These are phyloP conservation scores for Phytophthora pistaciae DNA, from an alignment of 352 stramenopile species.

Conservation along the genomic window DNA sequence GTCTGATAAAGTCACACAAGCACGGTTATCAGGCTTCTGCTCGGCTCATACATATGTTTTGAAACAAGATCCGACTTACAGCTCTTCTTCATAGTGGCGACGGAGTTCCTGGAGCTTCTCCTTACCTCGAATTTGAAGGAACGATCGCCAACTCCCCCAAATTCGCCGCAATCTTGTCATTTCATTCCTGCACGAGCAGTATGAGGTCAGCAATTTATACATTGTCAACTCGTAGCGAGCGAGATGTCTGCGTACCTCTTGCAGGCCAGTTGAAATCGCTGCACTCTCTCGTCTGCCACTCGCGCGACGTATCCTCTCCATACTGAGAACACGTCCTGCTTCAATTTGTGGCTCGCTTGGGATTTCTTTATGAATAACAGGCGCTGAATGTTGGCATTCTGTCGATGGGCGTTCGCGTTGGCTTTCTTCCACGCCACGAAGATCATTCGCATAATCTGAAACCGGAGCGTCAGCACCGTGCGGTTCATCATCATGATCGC, in stretches of 20 bases:
- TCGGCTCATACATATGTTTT: neutral
- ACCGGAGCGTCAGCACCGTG: conserved; percentile 59
- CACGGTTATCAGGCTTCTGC: conserved; percentile 1
- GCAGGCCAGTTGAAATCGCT: conserved; percentile 66
- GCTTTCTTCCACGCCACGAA: conserved; percentile 80
- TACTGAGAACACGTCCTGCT: conserved; percentile 58
- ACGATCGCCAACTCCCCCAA: conserved; percentile 62
- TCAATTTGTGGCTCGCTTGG: conserved; percentile 54
- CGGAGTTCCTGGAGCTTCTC: conserved; percentile 67
- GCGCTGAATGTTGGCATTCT: conserved; percentile 65
- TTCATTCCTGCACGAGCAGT: conserved; percentile 49
- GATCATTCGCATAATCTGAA: conserved; percentile 80
- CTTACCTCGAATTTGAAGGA: conserved; percentile 58
- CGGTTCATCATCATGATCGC: conserved; percentile 89
- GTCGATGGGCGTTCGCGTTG: conserved; percentile 52
- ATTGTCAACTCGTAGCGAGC: neutral
- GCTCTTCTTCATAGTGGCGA: conserved; percentile 60
- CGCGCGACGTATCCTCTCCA: conserved; percentile 67
- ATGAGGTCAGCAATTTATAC: neutral
- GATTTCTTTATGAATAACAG: conserved; percentile 78
- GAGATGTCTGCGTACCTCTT: conserved; percentile 35
- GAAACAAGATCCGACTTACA: conserved; percentile 38
- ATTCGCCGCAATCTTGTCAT: conserved; percentile 48
- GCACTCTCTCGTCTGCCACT: conserved; percentile 64
- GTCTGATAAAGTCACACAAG: conserved; percentile 24